Base-by-base conservation (phyloP, 2,329 filamentous ascomycete genomes). In the Colletotrichum tanaceti region DNA sequence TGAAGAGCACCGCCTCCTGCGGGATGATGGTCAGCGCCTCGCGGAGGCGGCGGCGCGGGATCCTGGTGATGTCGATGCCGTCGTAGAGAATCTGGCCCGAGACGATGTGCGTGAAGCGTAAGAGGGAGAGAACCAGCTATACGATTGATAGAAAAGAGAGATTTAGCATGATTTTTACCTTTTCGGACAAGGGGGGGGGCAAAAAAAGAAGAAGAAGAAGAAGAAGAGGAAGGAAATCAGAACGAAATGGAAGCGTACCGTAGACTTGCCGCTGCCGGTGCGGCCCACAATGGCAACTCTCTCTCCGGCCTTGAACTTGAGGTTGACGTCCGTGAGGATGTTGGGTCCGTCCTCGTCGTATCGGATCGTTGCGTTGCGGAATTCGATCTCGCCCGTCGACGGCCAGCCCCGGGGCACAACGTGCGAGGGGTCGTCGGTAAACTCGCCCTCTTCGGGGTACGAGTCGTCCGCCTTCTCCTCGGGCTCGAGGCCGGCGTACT, bases 231-330 rank as follows among this genome's bases (percentile, higher is more conserved):
- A 32, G 9, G 7, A 35, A 10, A 18, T n/a, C 28, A 35, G 10
- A 13, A 18, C 2, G 1, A 9, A 16, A 24, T 7, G 39, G 4
- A 22, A 52, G 77, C 83, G 77, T 75, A 95, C 85, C 0, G 93
- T 97, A 58, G 90, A 93, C 78, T 97, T 97, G 4, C 93, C 93
- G 5, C 91, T 93, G 0, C 92, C 90, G 0, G 93, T 97, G 11
- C 93, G 88, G 2, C 93, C 93, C 13, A 94, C 91, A 22, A 97
- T 85, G 0, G 93, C 93, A 0, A 92, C 92, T 58, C 91, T 90
- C 62, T 92, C 91, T 1, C 93, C 92, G 0, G 90, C 91, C 14
- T 79, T 81, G 70, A 87, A 85, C 41, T 80, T 81, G 52, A 87
- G 78, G 68, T 81, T 86, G 60, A 87, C 77, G 41, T 85, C 76